Base-by-base conservation (phyloP, 225 moss, liverwort and hornwort species). In the Bryum argenteum region DNA sequence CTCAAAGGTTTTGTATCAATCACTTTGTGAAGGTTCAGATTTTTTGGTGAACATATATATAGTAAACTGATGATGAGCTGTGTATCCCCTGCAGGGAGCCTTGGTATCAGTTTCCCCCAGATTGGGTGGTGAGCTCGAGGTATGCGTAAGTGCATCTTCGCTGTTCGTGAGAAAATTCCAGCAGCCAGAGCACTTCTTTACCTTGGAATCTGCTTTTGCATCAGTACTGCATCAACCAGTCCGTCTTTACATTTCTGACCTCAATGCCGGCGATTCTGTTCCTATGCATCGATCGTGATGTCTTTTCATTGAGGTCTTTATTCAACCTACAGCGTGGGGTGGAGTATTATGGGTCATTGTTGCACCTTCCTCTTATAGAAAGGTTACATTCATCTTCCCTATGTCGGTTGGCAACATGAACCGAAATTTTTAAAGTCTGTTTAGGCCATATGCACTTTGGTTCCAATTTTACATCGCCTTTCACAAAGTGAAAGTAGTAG, bases 121-220 rank as follows among this genome's bases (percentile, higher is more conserved):
- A 48, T 50, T 61, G 73, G 75, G 84, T 41, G 75, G 84, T 47
- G 67, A 62, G 55, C 62, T 83, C 16, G 63, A 78, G 68, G 85
- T 91, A 23, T 83, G 73, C 67, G 79, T 91, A 53, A 85, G 87
- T 63, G 72, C 87, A 68, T 87, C 91, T 39, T 81, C 85, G 44
- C 73, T 91, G 9, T 91, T 89, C 66, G 85, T 91, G 71, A 84
- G 87, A 58, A 91, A 91, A 76, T 91, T 91, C 65, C 85, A 82
- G 81, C 91, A 89, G 63, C 87, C 83, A 17, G 89, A 89, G 65
- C 91, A 91, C 72, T 89, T 89, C 3, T 56, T 80, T 71, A 87
- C 89, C 52, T 77, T 91, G 82, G 89, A 91, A 55, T 75, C 85
- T 58, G 91, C 87, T 59, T 87, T 91, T 67, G 48, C 79, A 68